phyloP scores from a whole-genome alignment of 768 basidiomycete species.

The Paxillus ammoniavirescens region DNA sequence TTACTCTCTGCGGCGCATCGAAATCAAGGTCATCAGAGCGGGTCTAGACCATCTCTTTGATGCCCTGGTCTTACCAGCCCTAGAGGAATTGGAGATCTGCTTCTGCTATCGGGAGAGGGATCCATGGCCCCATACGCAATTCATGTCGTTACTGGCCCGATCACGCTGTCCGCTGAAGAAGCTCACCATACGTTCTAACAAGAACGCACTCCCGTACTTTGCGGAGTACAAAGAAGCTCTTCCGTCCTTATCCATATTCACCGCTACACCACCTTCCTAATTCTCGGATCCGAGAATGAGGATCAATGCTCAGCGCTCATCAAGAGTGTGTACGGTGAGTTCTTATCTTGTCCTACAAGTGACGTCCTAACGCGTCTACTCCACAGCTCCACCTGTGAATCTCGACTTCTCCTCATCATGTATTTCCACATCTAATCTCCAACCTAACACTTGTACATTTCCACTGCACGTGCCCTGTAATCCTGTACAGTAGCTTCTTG shows the following conservation, averaged over 20 bases:
- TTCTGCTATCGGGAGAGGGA: conserved; percentile 31
- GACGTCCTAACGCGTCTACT: neutral
- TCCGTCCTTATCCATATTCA: conserved; percentile 19
- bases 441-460: neutral
- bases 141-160: conserved; percentile 21
- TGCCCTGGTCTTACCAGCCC: conserved; percentile 22
- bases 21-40: conserved; percentile 29
- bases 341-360: neutral
- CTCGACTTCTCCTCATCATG: neutral
- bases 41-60: conserved; percentile 21
- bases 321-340: neutral
- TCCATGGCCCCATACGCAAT: conserved; percentile 26
- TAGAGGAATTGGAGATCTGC: conserved; percentile 31
- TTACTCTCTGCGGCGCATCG: conserved; percentile 18
- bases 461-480: neutral
- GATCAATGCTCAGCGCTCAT: neutral
- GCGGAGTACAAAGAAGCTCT: conserved; percentile 21
- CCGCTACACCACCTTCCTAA: conserved; percentile 1
- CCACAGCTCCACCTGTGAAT: neutral
- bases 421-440: neutral
- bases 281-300: neutral
- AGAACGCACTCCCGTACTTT: conserved; percentile 16
- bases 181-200: conserved; percentile 26
- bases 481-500: neutral
- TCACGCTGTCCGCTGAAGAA: conserved; percentile 24